These are phyloP conservation scores for Ogataea nonfermentans DNA, from an alignment of 805 yeast species.

Conservation along the genomic window DNA sequence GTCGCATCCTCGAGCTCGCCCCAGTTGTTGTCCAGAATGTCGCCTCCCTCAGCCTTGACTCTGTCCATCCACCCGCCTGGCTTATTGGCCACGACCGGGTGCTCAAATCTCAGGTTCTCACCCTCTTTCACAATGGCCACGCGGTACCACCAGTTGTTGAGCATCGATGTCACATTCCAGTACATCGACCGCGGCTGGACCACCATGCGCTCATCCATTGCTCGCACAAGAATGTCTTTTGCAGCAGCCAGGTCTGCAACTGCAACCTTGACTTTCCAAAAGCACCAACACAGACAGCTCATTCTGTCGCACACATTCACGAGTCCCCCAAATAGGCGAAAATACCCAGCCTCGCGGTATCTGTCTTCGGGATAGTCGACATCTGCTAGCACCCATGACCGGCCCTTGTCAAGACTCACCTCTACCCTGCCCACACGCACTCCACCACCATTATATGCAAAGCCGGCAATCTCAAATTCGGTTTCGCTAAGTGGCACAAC, in stretches of 20 bases:
- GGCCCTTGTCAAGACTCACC: conserved; percentile 34
- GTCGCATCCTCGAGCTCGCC: conserved; percentile 28
- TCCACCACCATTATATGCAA: conserved; percentile 39
- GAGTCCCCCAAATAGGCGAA: conserved; percentile 33
- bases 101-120: conserved; percentile 24
- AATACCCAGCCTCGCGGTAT: conserved; percentile 32
- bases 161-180: conserved; percentile 38
- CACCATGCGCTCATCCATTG: conserved; percentile 37
- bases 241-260: conserved; percentile 21
- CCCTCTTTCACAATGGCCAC: conserved; percentile 27
- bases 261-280: conserved; percentile 32
- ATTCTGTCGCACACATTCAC: conserved; percentile 35
- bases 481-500: conserved; percentile 17
- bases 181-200: conserved; percentile 38
- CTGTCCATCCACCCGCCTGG: conserved; percentile 39
- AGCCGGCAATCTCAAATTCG: conserved; percentile 30
- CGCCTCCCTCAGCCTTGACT: conserved; percentile 34
- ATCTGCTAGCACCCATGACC: conserved; percentile 30
- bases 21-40: conserved; percentile 32
- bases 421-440: conserved; percentile 35
- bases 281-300: conserved; percentile 37
- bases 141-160: conserved; percentile 39
- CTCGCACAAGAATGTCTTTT: conserved; percentile 34
- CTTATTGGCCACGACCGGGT: conserved; percentile 28
- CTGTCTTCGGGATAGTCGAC: conserved; percentile 36